Conservation (phyloP, 139 green algal species). For the Limnomonas spitsbergensis region DNA sequence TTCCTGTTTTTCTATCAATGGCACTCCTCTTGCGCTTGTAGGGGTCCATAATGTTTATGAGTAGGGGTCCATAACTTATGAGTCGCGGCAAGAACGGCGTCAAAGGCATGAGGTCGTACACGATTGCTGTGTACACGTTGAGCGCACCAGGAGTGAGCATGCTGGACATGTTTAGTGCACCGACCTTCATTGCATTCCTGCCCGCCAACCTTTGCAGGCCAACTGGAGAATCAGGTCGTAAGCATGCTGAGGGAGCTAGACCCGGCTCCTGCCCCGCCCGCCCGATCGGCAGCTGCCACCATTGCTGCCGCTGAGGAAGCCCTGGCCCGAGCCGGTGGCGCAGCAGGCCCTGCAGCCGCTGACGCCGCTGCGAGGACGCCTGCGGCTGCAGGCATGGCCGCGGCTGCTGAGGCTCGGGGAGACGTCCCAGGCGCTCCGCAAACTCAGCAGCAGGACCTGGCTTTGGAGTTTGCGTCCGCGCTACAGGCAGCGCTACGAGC, state of each 20-base stretch:
- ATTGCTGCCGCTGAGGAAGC: constrained; percentile 15
- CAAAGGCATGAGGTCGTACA: no score
- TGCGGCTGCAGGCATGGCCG: background rate
- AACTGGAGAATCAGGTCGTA: constrained; percentile 14
- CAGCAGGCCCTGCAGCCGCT: constrained; percentile 18
- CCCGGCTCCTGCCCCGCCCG: background rate
- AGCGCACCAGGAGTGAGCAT: no score
- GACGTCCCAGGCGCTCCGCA: background rate
- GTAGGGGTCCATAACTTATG: no score
- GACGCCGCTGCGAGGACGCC: background rate
- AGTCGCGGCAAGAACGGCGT: no score
- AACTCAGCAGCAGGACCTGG: background rate
- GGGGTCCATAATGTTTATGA: no score
- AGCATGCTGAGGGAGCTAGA: background rate
- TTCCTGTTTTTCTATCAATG: no score
- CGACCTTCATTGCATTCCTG: no score
- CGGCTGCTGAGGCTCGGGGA: background rate
- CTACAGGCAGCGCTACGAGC: background rate
- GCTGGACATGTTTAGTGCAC: no score
- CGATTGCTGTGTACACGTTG: no score
- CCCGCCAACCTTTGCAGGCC: constrained; percentile 14
- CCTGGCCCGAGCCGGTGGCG: no score
- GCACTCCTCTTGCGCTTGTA: constrained; percentile 1
- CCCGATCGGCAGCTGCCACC: background rate
- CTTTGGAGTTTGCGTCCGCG: background rate